phyloP scores from a whole-genome alignment of 2,329 filamentous ascomycete genomes.

The Xylaria sp. region DNA sequence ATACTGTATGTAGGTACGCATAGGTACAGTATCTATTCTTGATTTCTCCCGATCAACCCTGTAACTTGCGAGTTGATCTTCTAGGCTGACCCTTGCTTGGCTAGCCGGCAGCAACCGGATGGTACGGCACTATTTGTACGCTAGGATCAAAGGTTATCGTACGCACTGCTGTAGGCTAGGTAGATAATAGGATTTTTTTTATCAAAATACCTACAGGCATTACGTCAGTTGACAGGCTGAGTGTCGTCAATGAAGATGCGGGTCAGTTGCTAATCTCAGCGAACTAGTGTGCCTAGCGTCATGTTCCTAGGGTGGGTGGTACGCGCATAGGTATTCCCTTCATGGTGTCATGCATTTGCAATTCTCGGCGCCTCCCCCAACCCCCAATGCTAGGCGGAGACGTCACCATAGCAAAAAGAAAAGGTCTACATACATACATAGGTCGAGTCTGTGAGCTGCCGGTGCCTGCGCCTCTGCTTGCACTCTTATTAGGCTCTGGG shows the following conservation, averaged over 20 bases:
- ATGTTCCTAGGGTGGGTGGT: not conserved
- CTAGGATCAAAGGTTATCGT: not conserved
- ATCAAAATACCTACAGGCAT: not conserved
- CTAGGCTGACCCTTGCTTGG: conserved; percentile 20
- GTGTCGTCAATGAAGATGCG: conserved; percentile 17
- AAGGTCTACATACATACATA: too few species aligned
- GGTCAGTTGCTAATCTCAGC: conserved; percentile 3
- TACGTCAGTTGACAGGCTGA: conserved; percentile 31
- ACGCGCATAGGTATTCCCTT: not conserved
- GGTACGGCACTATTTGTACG: conserved; percentile 17
- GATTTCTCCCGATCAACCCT: conserved; percentile 21
- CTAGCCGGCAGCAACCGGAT: conserved; percentile 34
- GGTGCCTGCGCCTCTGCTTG: not conserved
- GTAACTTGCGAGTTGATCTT: conserved; percentile 4
- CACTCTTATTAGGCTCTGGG: not conserved
- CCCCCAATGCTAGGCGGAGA: not conserved
- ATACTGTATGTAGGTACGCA: conserved; percentile 1
- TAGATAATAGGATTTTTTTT: not conserved
- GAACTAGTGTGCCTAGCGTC: conserved; percentile 8
- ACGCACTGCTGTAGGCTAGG: not conserved
- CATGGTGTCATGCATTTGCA: not conserved
- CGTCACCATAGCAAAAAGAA: not conserved
- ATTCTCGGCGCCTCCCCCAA: not conserved
- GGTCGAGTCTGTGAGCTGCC: too few species aligned
- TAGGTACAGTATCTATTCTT: conserved; percentile 15